Evolutionary conservation across 306 rosid genomes (phyloP).

Genomic region (Sesbania bispinosa): DNA sequence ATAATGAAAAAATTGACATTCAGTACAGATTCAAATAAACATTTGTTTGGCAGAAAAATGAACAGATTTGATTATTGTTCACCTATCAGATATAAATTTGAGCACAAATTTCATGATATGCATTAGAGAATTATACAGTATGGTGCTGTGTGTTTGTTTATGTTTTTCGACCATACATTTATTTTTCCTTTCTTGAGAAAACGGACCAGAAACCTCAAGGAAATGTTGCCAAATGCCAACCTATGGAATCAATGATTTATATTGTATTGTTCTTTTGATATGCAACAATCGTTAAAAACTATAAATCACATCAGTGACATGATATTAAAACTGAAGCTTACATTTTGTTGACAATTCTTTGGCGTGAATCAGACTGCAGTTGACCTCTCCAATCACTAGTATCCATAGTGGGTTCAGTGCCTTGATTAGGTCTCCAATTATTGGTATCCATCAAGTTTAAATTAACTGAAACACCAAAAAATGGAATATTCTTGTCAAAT

Average conservation of each 20-base stretch:
- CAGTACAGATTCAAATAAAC: not conserved
- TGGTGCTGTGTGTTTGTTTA: not conserved
- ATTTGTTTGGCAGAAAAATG: not conserved
- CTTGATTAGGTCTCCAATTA: constrained; percentile 49
- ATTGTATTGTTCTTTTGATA: not conserved
- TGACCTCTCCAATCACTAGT: constrained; percentile 44
- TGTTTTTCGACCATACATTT: not conserved
- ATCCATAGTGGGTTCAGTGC: constrained; percentile 39
- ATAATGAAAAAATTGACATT: not conserved
- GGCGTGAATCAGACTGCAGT: constrained; percentile 43
- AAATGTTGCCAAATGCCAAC: not conserved
- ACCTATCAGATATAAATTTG: not conserved
- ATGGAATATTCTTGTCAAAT: constrained; percentile 1
- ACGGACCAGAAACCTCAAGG: not conserved
- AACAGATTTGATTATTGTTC: not conserved
- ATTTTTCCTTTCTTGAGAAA: not conserved
- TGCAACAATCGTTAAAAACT: not conserved
- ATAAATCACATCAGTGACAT: not conserved
- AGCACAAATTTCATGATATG: not conserved
- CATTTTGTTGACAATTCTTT: constrained; percentile 55
- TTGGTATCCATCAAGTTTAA: constrained; percentile 33
- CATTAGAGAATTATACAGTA: not conserved
- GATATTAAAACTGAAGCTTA: constrained; percentile 25
- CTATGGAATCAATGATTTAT: not conserved
- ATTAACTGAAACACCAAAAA: constrained; percentile 9